Conservation (phyloP, 257 asterid genomes). For the Solanum chaucha region DNA sequence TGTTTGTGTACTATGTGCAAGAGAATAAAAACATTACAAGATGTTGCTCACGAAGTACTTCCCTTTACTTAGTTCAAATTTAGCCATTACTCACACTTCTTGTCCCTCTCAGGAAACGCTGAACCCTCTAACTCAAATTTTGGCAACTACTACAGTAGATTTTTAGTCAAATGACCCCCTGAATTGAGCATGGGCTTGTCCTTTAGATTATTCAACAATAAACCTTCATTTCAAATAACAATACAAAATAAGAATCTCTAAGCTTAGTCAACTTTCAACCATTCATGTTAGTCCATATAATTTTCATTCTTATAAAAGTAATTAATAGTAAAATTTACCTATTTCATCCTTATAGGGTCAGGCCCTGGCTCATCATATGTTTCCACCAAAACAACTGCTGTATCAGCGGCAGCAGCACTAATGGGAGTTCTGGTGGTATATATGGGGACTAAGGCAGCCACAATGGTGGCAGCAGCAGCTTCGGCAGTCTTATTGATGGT, state of each 20-base stretch:
- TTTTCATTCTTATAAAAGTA: constrained; percentile 5
- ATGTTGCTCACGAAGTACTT: neutral
- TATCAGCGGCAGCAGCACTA: constrained; percentile 73
- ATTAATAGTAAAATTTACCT: constrained; percentile 30
- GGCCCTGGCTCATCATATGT: constrained; percentile 76
- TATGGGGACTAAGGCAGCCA: constrained; percentile 58
- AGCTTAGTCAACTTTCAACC: neutral
- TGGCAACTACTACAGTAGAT: neutral
- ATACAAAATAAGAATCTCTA: neutral
- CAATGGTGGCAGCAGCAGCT: constrained; percentile 67
- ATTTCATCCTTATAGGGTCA: constrained; percentile 72
- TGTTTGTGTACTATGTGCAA: neutral
- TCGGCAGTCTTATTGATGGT: constrained; percentile 61
- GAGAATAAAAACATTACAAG: neutral
- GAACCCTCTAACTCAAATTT: neutral
- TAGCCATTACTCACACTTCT: neutral
- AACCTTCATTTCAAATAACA: neutral
- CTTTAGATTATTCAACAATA: neutral
- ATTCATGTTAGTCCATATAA: constrained; percentile 5
- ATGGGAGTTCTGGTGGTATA: constrained; percentile 49
- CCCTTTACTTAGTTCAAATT: neutral
- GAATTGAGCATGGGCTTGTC: neutral
- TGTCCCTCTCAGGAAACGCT: neutral
- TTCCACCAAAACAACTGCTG: constrained; percentile 60
- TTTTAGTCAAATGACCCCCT: neutral